These are phyloP conservation scores for Sporormia fimetaria DNA, from an alignment of 495 filamentous ascomycete species.

Conservation along the genomic window DNA sequence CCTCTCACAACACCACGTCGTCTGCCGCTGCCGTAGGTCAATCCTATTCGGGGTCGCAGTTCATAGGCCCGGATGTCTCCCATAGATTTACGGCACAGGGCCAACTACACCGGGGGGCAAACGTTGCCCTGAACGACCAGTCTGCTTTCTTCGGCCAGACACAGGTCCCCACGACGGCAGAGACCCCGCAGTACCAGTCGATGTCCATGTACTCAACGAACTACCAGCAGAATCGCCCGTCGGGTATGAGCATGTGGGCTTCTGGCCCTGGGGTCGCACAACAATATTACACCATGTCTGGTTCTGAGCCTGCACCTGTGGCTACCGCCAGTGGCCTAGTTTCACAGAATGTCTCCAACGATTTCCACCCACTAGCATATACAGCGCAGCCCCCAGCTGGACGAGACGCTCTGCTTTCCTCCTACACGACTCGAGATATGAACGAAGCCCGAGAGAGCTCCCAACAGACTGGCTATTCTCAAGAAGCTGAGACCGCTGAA, in stretches of 20 bases:
- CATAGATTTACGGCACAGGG: too few species aligned
- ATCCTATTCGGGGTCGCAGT: too few species aligned
- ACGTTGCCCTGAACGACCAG: too few species aligned
- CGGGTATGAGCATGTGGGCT: slow-evolving; percentile 68
- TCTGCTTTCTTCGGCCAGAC: slow-evolving; percentile 36
- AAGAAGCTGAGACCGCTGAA: slow-evolving; percentile 27
- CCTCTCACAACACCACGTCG: too few species aligned
- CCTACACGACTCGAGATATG: slow-evolving; percentile 44
- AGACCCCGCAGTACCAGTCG: slow-evolving; percentile 63
- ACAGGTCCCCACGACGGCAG: slow-evolving; percentile 49
- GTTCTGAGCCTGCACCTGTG: slow-evolving; percentile 39
- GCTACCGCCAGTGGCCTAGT: slow-evolving; percentile 44
- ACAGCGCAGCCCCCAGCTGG: slow-evolving; percentile 40
- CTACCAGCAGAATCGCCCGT: slow-evolving; percentile 67
- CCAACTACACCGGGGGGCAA: too few species aligned
- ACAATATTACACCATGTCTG: slow-evolving; percentile 54
- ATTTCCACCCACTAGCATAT: slow-evolving; percentile 45
- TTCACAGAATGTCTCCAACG: slow-evolving; percentile 43
- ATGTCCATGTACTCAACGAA: slow-evolving; percentile 68
- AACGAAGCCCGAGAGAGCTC: slow-evolving; percentile 39
- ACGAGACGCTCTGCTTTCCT: slow-evolving; percentile 39
- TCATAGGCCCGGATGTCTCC: too few species aligned
- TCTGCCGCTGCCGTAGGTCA: too few species aligned
- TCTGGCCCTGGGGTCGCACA: slow-evolving; percentile 58
- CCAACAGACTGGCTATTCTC: slow-evolving; percentile 15